Base-by-base conservation (phyloP, 495 filamentous ascomycete species). In the Oidiodendron maius region DNA sequence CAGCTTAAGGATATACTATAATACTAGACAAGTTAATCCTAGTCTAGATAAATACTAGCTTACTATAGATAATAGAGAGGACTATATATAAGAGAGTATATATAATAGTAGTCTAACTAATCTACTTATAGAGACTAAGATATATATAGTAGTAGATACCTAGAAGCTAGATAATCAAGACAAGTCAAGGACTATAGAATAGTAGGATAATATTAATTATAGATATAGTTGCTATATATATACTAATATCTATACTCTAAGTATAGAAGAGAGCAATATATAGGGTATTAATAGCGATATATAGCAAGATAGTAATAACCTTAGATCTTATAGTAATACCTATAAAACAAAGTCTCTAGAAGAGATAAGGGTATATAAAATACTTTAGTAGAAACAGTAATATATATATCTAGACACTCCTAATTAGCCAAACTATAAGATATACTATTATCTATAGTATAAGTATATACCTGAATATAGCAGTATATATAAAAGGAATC, bases 71-170 rank as follows among this genome's bases (percentile, higher is more conserved):
- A 25, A 57, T 21, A 16, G 35, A 30, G 10, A 57, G 34, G n/a
- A 51, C n/a, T 16, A 49, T 37, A 39, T 68, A 49, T 28, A 48
- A 42, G 11, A 60, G 16, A 20, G 59, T 46, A 40, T 59, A 26
- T 10, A 42, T 24, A 60, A 66, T 35, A 38, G 26, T 43, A 0
- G 26, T 58, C 25, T 55, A 41, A 25, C 53, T 57, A 30, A 64
- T 50, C 36, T 38, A 48, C 20, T 58, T 44, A 51, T 68, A 40
- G 22, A 51, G 20, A 8, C 56, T 37, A 46, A 58, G 41, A 41
- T 58, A 63, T 26, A 52, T 54, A 26, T 58, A 37, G 15, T 62
- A 57, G 17, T 58, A 59, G 11, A 63, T 40, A 15, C 60, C 57
- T 21, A 64, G 51, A 3, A 62, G 26, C 28, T 46, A 16, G 22